A percentile compares a stretch with the other conserved stretches of the same genome.
These are phyloP conservation scores for Penicillium crystallinum DNA, from an alignment of 495 filamentous ascomycete species.

Conservation along the genomic window DNA sequence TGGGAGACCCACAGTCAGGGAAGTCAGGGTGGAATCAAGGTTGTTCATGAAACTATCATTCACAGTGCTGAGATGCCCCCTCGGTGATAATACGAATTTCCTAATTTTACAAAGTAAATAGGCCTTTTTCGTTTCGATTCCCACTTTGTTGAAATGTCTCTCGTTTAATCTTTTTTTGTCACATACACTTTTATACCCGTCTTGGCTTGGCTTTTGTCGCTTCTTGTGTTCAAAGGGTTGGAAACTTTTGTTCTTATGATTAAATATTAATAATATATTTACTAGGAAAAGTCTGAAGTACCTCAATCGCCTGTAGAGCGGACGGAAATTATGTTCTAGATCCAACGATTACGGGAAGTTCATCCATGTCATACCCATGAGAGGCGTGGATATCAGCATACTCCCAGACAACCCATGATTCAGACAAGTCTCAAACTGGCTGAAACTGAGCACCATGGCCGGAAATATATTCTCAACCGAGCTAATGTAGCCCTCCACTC, in stretches of 20 bases:
- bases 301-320: too few species aligned
- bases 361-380: too few species aligned
- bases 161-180: neutral
- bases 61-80: constrained; percentile 19
- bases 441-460: too few species aligned
- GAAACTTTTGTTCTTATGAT: neutral
- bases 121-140: neutral
- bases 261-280: too few species aligned
- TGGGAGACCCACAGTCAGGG: constrained; percentile 24
- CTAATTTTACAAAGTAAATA: neutral
- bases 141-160: neutral
- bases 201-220: neutral
- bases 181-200: neutral
- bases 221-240: neutral
- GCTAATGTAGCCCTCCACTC: too few species aligned
- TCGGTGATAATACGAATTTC: constrained; percentile 1
- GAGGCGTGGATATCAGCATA: too few species aligned
- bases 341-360: too few species aligned
- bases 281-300: too few species aligned
- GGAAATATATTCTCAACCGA: too few species aligned
- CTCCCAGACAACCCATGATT: too few species aligned
- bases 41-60: constrained; percentile 28
- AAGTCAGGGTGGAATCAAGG: constrained; percentile 25
- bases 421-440: too few species aligned
- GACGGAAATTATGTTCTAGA: too few species aligned